phyloP scores from a whole-genome alignment of 2,329 filamentous ascomycete genomes.

The Paecilomyces niveus region DNA sequence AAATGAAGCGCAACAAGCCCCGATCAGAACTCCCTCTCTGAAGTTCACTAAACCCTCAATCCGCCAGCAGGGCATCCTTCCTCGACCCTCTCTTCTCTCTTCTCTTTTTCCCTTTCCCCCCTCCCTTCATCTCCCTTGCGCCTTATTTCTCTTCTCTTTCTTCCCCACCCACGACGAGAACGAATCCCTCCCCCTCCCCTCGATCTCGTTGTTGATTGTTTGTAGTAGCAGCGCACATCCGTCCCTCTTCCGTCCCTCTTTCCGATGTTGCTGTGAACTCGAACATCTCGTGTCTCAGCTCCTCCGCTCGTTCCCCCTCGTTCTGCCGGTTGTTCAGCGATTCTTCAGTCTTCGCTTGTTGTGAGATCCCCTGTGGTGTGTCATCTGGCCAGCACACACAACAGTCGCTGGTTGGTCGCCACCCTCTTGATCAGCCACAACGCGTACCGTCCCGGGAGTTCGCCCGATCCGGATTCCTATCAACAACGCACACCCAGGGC shows the following conservation, averaged over 20 bases:
- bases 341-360: not conserved
- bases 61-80: slow-evolving; percentile 12
- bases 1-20: slow-evolving; percentile 3
- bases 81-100: slow-evolving; percentile 18
- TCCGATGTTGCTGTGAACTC: slow-evolving; percentile 3
- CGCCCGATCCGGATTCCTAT: not conserved
- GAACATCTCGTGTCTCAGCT: not conserved
- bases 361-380: not conserved
- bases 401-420: not conserved
- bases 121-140: slow-evolving; percentile 10
- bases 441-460: not conserved
- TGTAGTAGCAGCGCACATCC: slow-evolving; percentile 19
- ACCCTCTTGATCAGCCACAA: not conserved
- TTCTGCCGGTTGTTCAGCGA: not conserved
- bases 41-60: slow-evolving; percentile 7
- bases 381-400: not conserved
- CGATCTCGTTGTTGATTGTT: slow-evolving; percentile 27
- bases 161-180: slow-evolving; percentile 12
- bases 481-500: not conserved
- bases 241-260: slow-evolving; percentile 14
- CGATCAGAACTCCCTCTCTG: slow-evolving; percentile 9
- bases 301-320: not conserved
- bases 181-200: slow-evolving; percentile 15
- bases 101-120: slow-evolving; percentile 11
- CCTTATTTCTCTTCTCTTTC: slow-evolving; percentile 18